Evolutionary conservation across 306 rosid genomes (phyloP).

Genomic region (Cicer bijugum): DNA sequence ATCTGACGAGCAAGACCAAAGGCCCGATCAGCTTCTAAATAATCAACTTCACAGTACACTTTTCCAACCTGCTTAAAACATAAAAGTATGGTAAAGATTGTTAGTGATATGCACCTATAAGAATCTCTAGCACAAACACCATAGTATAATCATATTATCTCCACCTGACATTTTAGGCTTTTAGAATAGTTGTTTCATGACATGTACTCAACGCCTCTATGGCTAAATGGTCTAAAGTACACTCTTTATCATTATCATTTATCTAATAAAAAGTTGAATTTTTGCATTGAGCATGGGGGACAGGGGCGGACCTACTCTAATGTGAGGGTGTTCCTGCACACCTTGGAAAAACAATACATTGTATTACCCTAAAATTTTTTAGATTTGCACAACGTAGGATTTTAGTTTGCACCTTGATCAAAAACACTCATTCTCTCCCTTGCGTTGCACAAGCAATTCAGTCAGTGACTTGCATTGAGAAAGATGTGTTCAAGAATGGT

Average conservation of each 20-base stretch:
- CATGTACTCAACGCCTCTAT: neutral
- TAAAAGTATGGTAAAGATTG: conserved; percentile 26
- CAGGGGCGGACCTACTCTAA: no score
- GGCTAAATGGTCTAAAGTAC: neutral
- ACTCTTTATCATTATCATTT: neutral
- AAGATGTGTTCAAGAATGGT: no score
- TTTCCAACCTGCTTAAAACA: conserved; percentile 83
- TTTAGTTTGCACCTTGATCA: no score
- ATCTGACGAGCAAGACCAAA: conserved; percentile 82
- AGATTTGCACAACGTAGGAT: no score
- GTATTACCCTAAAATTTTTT: no score
- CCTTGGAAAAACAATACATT: no score
- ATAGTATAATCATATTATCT: neutral
- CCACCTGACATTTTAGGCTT: neutral
- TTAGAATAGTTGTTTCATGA: conserved; percentile 1
- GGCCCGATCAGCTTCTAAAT: conserved; percentile 87
- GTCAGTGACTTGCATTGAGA: no score
- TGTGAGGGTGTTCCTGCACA: no score
- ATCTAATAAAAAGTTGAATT: neutral
- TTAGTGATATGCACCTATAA: conserved; percentile 33
- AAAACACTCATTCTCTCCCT: no score
- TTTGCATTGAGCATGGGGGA: neutral
- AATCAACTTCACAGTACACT: conserved; percentile 83
- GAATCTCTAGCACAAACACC: conserved; percentile 2
- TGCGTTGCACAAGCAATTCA: no score